Percentiles rank a stretch among this genome's conserved stretches.
Conservation (phyloP, 2,329 filamentous ascomycete species). For the Anisogramma anomala region DNA sequence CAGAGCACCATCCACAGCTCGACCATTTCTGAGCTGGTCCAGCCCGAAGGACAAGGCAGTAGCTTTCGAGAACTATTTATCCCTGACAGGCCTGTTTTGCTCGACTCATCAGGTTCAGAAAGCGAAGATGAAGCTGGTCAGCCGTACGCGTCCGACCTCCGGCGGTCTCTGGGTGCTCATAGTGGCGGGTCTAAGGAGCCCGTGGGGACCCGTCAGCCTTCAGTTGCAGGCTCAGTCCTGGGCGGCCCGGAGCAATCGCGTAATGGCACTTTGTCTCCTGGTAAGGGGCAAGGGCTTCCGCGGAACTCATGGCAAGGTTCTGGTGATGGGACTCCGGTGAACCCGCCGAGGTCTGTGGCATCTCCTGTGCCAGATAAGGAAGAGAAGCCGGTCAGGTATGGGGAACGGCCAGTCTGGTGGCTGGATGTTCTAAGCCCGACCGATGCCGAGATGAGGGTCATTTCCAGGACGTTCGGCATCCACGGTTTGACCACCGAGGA, state of each 20-base stretch:
- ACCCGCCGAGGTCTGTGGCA: slow-evolving; percentile 27
- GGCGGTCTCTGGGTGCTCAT: slow-evolving; percentile 16
- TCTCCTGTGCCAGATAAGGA: slow-evolving; percentile 19
- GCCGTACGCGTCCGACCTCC: slow-evolving; percentile 5
- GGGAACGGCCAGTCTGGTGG: slow-evolving; percentile 91
- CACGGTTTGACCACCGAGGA: slow-evolving; percentile 93
- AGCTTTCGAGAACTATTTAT: slow-evolving; percentile 83
- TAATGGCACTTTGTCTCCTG: slow-evolving; percentile 21
- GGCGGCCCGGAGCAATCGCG: slow-evolving; percentile 9
- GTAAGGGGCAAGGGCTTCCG: slow-evolving; percentile 10
- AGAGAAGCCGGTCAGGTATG: slow-evolving; percentile 38
- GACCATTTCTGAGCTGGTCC: slow-evolving; percentile 83
- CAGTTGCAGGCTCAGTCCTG: slow-evolving; percentile 21
- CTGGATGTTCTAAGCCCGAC: slow-evolving; percentile 85
- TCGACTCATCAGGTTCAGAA: slow-evolving; percentile 56
- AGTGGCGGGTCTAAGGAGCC: slow-evolving; percentile 9
- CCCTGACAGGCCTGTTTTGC: slow-evolving; percentile 67
- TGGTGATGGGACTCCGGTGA: slow-evolving; percentile 36
- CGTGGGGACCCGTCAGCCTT: slow-evolving; percentile 9
- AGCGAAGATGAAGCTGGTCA: slow-evolving; percentile 46
- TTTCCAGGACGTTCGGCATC: slow-evolving; percentile 87
- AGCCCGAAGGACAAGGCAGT: slow-evolving; percentile 50
- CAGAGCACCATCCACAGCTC: slow-evolving; percentile 93
- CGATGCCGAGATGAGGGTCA: slow-evolving; percentile 87
- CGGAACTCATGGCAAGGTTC: slow-evolving; percentile 28